Evolutionary conservation across 352 stramenopile genomes (phyloP), one percentile per base, ranked within the genome.

Genomic region (Thalassiosira mediterranea): DNA sequence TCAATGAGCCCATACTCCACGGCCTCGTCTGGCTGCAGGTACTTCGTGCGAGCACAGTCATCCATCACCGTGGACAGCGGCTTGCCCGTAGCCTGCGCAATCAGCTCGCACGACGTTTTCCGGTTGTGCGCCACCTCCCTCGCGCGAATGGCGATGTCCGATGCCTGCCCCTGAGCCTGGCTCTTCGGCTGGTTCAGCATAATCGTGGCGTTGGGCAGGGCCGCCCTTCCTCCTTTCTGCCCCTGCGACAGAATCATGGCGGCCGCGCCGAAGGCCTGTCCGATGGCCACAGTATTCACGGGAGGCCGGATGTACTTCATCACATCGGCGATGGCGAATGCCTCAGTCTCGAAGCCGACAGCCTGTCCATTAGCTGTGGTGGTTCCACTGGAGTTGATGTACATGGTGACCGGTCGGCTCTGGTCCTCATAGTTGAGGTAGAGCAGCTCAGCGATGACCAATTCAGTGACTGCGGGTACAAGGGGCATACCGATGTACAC

Each of bases 401-500:
- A 96, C 88, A 96, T 94, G 48, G 90, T 94, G 17, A 95, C 92
- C 0, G 91, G 91, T 48, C 90, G 89, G 8, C 71, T 69, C 19
- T 79, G 84, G 13, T 78, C 86, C 79, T 96, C 91, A 61, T 95
- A 96, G 63, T 96, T 96, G 3, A 96, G 76, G 68, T 95, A 95
- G n/a, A 95, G 71, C 1, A 96, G 76, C 84, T 95, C 89, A 1
- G 91, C 91, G 70, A 96, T 93, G 28, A 96, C 85, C 17, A 96
- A 73, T 83, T 96, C 92, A 34, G 92, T 96, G 1, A 96, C 92
- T 8, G 91, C 89, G 21, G 91, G 88, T 11, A 96, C 92, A 13
- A 96, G 66, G 47, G 92, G 90, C 92, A 96, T 96, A 51, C 92
- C 92, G 64, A 96, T 90, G 84, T 96, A 96, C 31, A 96, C 89